Evolutionary conservation across 2,329 filamentous ascomycete species (phyloP), one percentile per base, ranked within the genome.

Genomic region (Coleophoma cylindrospora): DNA sequence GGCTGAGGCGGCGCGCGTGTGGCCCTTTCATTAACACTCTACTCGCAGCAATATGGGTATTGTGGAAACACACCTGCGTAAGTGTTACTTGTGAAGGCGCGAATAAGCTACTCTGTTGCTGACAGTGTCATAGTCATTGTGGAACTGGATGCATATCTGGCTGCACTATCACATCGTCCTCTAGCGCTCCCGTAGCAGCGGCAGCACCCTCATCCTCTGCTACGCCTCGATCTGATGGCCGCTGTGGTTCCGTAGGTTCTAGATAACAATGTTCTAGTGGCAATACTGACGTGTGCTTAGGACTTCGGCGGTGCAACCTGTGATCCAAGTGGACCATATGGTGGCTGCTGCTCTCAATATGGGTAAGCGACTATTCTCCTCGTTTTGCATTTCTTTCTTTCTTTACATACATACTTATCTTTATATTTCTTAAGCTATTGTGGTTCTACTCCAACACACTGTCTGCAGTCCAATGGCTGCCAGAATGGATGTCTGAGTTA

Each of bases 21-120:
- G 13, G 13, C 4, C 14, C 36, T 38, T n/a, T 12, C 43, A 43
- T 13, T 33, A 3, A 43, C 33, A n/a, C 40, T 50, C 50, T 33
- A 56, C 44, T 40, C 12, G 34, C 55, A 58, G 54, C 50, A 59
- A 59, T 63, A 62, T 46, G 63, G 66, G 12, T 68, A 67, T 68
- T 75, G 73, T 53, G 74, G 73, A 56, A 66, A 66, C 51, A 69
- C 67, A 36, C 45, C 64, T n/a, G 68, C 49, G 58, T 61, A 49
- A 55, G 55, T 54, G 17, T 13, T 10, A 12, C 14, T 40, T 15
- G 11, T n/a, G 15, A 5, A 34, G 13, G 13, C 32, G 4, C 27
- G 27, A 27, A 10, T 2, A 27, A 40, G 6, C 10, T 19, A 3
- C 6, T 45, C n/a, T 34, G n/a, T 15, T 19, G 34, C 43, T 43